Evolutionary conservation across 2,329 filamentous ascomycete species (phyloP).

Genomic region (Alternaria ventricosa): DNA sequence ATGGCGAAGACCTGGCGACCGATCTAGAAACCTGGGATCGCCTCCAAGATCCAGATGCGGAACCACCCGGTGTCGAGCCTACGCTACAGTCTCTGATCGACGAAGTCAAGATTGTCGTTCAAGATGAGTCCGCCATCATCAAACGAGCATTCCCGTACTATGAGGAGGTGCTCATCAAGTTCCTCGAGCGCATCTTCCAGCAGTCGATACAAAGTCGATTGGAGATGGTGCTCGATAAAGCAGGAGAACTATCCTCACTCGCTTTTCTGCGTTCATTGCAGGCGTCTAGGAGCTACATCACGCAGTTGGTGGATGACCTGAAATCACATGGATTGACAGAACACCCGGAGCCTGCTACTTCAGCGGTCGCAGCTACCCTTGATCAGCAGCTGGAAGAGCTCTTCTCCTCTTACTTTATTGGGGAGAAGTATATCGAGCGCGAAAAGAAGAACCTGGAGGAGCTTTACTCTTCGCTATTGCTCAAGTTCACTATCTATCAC

Average conservation of each 20-base stretch:
- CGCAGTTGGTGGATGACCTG: slow-evolving; percentile 85
- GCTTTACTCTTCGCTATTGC: slow-evolving; percentile 86
- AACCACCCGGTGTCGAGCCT: slow-evolving; percentile 88
- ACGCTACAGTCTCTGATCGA: slow-evolving; percentile 91
- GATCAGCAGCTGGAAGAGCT: slow-evolving; percentile 72
- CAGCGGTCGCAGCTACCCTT: slow-evolving; percentile 75
- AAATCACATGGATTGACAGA: slow-evolving; percentile 95
- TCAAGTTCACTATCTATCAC: slow-evolving; percentile 97
- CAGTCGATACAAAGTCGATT: slow-evolving; percentile 96
- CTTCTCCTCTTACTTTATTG: slow-evolving; percentile 70
- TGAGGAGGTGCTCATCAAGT: slow-evolving; percentile 90
- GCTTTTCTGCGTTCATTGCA: slow-evolving; percentile 92
- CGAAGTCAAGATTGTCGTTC: slow-evolving; percentile 93
- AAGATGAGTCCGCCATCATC: slow-evolving; percentile 96
- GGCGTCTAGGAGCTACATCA: slow-evolving; percentile 88
- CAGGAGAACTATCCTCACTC: slow-evolving; percentile 86
- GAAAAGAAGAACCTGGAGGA: slow-evolving; percentile 76
- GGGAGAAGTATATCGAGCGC: slow-evolving; percentile 69
- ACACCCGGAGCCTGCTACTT: slow-evolving; percentile 88
- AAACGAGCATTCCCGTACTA: slow-evolving; percentile 96
- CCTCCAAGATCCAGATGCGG: slow-evolving; percentile 90
- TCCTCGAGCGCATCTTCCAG: slow-evolving; percentile 94
- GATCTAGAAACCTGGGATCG: slow-evolving; percentile 83
- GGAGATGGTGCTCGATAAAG: slow-evolving; percentile 95
- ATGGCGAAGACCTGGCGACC: slow-evolving; percentile 80